phyloP scores from a whole-genome alignment of 495 filamentous ascomycete species.

The Aspergillus homomorphus region DNA sequence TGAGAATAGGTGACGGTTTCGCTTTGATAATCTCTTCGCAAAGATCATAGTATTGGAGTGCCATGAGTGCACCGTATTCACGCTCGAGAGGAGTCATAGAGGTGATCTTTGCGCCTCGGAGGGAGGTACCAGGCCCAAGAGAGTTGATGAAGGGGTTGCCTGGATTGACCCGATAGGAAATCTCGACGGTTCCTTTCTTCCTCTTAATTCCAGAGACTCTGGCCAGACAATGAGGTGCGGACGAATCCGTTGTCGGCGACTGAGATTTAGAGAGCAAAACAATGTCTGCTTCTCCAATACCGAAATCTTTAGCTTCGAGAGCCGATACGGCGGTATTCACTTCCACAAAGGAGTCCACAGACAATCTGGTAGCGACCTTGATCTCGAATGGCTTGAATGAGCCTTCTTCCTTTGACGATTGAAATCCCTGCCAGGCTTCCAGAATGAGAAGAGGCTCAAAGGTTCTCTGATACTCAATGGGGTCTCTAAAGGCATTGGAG shows the following conservation, averaged over 20 bases:
- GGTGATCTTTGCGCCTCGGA: slow-evolving; percentile 74
- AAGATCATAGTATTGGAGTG: slow-evolving; percentile 90
- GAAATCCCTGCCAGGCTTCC: slow-evolving; percentile 93
- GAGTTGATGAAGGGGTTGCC: slow-evolving; percentile 51
- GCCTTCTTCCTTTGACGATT: slow-evolving; percentile 83
- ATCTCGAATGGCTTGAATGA: slow-evolving; percentile 75
- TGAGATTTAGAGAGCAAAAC: slow-evolving; percentile 73
- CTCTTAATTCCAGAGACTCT: slow-evolving; percentile 73
- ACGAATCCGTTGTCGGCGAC: slow-evolving; percentile 58
- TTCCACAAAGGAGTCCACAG: slow-evolving; percentile 89
- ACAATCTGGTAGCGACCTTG: slow-evolving; percentile 79
- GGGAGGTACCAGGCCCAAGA: slow-evolving; percentile 56
- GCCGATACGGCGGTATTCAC: slow-evolving; percentile 77
- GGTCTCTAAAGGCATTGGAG: slow-evolving; percentile 69
- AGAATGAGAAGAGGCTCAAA: slow-evolving; percentile 89
- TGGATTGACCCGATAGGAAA: slow-evolving; percentile 78
- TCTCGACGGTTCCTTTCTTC: slow-evolving; percentile 74
- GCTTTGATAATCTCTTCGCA: slow-evolving; percentile 86
- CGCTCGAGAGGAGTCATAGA: slow-evolving; percentile 90
- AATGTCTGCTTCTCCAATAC: slow-evolving; percentile 81
- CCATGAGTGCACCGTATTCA: slow-evolving; percentile 87
- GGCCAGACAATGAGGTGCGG: slow-evolving; percentile 77
- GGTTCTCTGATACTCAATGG: slow-evolving; percentile 75
- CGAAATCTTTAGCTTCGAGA: slow-evolving; percentile 63
- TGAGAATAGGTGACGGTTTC: slow-evolving; percentile 81